Percentiles rank a stretch among this genome's conserved stretches.
These are phyloP conservation scores for Candida orba DNA, from an alignment of 805 yeast species.

Conservation along the genomic window DNA sequence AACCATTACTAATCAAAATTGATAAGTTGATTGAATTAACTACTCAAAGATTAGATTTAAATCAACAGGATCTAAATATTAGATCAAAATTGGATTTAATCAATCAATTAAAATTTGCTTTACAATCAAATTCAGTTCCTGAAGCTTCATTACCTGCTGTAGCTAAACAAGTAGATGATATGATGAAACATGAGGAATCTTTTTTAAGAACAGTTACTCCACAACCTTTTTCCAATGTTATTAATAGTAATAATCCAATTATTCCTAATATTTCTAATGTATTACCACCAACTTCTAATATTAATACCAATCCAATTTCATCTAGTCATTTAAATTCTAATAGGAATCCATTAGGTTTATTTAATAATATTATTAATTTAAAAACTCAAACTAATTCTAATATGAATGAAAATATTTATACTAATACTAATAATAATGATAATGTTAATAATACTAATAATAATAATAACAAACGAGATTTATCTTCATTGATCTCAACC, in stretches of 20 bases:
- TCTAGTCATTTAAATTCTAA: neutral
- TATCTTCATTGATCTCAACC: conserved; percentile 13
- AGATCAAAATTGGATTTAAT: conserved; percentile 27
- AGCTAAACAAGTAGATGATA: conserved; percentile 31
- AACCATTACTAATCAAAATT: too few relatives aligned
- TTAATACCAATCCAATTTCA: conserved; percentile 1
- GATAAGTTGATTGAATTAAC: conserved; percentile 28
- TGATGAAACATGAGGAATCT: conserved; percentile 32
- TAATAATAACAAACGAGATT: conserved; percentile 7
- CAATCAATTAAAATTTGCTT: conserved; percentile 28
- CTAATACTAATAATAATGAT: neutral
- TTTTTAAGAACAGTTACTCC: conserved; percentile 22
- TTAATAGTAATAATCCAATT: neutral
- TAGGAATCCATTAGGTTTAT: conserved; percentile 13
- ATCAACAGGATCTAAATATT: conserved; percentile 25
- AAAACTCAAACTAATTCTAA: conserved; percentile 9
- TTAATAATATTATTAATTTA: conserved; percentile 14
- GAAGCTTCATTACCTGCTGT: conserved; percentile 25
- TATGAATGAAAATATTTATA: neutral
- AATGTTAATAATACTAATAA: too few relatives aligned
- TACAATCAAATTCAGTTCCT: conserved; percentile 28
- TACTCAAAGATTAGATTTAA: conserved; percentile 24
- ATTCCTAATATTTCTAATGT: neutral
- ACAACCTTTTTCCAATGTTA: neutral
- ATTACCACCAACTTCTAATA: conserved; percentile 4